Evolutionary conservation across 1,139 yeast species (phyloP), one percentile per base, ranked within the genome.

Genomic region (Debaryomyces fabryi): DNA sequence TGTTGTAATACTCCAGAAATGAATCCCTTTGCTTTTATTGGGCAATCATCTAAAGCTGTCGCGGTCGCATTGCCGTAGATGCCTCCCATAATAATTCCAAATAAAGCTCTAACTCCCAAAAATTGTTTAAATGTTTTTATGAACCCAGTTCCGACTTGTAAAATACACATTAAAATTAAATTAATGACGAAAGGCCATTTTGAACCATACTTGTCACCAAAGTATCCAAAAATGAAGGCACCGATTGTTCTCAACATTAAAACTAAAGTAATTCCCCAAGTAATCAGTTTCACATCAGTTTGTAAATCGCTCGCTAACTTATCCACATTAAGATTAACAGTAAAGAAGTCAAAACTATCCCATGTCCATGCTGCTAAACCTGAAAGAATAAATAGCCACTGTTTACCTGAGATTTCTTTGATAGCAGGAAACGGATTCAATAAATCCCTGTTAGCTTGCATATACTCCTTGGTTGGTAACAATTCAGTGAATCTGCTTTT

Each of bases 51-150:
- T 46, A 72, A 60, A 12, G 77, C 71, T 37, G 65, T 67, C n/a
- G 74, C 72, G 18, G 73, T 66, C 45, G 72, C 65, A 44, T 68
- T 66, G 43, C 77, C 77, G 52, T 60, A 74, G 7, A 73, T 55
- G 42, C 77, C 76, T 35, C 78, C 78, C 79, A 74, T 74, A 35
- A 71, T 72, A 50, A 72, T 59, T 24, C 79, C 78, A 52, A 74
- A 74, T 23, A 72, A 49, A 1, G 78, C 74, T 49, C 78, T 58
- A 2, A 72, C 70, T 4, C 65, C 78, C 52, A 74, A 64, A 48
- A 74, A 74, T 55, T 71, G 74, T 36, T 56, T 37, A 49, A 62
- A 72, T 12, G 76, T 73, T 37, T 63, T 51, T 24, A 73, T 72
- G 53, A 73, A 74, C 7, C 76, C 76, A 44, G 75, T 69, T 24